Evolutionary conservation across 106 monocot species (phyloP).

Genomic region (Hemerocallis citrina): DNA sequence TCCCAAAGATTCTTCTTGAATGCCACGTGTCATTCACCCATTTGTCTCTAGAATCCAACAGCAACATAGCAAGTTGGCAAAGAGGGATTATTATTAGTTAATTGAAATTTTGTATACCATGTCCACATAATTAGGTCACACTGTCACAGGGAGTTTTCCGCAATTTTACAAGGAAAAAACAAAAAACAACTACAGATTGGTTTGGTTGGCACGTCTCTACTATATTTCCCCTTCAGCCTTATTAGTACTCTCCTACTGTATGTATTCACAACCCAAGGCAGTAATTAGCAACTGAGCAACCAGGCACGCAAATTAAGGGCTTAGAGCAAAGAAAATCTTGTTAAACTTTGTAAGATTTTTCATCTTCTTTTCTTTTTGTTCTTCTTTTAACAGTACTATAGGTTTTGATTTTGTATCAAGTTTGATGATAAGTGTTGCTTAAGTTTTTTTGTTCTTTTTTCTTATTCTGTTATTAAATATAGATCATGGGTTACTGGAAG

Average conservation of each 20-base stretch:
- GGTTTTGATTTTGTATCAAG: no score
- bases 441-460: not conserved
- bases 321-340: not conserved
- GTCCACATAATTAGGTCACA: no score
- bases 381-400: not conserved
- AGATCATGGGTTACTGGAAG: constrained; percentile 56
- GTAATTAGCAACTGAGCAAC: no score
- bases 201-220: constrained; percentile 2
- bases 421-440: not conserved
- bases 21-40: no score
- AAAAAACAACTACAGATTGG: not conserved
- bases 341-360: no score
- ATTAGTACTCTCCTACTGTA: not conserved
- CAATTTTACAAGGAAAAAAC: no score
- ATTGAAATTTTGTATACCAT: no score
- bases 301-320: not conserved
- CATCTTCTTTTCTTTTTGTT: not conserved
- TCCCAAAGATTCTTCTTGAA: no score
- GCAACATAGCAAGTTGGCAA: no score
- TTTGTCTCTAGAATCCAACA: no score
- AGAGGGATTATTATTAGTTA: no score
- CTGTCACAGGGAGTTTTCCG: constrained; percentile 1
- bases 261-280: not conserved
- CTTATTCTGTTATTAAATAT: no score
- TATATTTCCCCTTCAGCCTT: not conserved